These are phyloP conservation scores for Yarrowia sp. DNA, from an alignment of 805 yeast genomes.

Conservation along the genomic window DNA sequence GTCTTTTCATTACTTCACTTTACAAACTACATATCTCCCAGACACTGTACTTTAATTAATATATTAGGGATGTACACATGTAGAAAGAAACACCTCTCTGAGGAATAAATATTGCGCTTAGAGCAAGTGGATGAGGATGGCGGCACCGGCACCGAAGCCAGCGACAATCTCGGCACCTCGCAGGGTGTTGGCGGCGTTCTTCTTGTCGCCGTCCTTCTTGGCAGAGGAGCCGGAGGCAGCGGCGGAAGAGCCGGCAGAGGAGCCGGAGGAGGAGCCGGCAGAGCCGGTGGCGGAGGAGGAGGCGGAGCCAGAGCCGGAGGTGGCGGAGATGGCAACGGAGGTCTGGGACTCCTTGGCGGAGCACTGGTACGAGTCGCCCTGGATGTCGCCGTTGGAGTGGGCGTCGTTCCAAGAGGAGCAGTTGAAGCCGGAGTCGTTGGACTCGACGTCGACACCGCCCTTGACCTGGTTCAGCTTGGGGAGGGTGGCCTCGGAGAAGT, in stretches of 20 bases:
- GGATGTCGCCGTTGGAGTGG: slow-evolving; percentile 76
- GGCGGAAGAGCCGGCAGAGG: not conserved
- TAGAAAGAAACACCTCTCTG: slow-evolving; percentile 26
- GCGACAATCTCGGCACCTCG: slow-evolving; percentile 22
- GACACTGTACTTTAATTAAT: slow-evolving; percentile 14
- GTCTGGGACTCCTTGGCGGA: slow-evolving; percentile 35
- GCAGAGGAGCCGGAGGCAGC: not conserved
- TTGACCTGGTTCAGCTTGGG: slow-evolving; percentile 70
- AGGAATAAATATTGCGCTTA: slow-evolving; percentile 26
- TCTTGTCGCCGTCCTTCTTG: not conserved
- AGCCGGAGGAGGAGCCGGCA: slow-evolving; percentile 13
- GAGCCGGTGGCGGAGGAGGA: slow-evolving; percentile 2
- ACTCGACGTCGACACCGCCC: slow-evolving; percentile 87
- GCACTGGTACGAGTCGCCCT: slow-evolving; percentile 75
- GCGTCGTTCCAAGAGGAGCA: slow-evolving; percentile 73
- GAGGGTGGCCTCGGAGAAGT: slow-evolving; percentile 75
- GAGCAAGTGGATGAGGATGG: slow-evolving; percentile 27
- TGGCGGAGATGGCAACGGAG: slow-evolving; percentile 20
- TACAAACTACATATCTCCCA: no score
- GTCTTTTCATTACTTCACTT: no score
- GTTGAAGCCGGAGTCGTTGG: slow-evolving; percentile 68
- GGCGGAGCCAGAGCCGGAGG: slow-evolving; percentile 4
- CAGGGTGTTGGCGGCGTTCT: slow-evolving; percentile 12
- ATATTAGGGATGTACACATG: slow-evolving; percentile 27
- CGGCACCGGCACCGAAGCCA: slow-evolving; percentile 28